A percentile compares a stretch with the other conserved stretches of the same genome.
Conservation (phyloP, 768 basidiomycete genomes). For the Plicaturopsis crispa region DNA sequence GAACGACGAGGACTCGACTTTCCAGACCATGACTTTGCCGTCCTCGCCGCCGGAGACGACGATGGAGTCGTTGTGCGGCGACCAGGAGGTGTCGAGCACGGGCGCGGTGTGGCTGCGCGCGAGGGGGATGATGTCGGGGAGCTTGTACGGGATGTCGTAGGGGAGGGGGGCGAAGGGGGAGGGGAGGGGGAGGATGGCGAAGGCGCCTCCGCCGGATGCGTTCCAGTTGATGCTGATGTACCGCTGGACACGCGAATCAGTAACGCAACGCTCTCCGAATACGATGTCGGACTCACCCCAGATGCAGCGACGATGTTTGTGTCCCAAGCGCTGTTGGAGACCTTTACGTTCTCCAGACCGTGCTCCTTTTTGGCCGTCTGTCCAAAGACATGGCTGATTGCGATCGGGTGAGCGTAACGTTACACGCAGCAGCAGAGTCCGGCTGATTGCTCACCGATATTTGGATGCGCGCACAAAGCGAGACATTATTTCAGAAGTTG, state of each 20-base stretch:
- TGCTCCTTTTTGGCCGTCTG: constrained; percentile 83
- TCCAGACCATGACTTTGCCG: constrained; percentile 89
- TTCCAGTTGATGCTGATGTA: constrained; percentile 96
- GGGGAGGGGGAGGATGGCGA: constrained; percentile 86
- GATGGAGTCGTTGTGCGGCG: constrained; percentile 84
- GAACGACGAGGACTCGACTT: constrained; percentile 59
- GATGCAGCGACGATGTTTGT: constrained; percentile 88
- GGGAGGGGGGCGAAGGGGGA: constrained; percentile 53
- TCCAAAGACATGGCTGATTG: constrained; percentile 93
- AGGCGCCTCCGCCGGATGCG: constrained; percentile 86
- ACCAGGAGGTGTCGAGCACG: constrained; percentile 95
- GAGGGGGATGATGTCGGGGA: constrained; percentile 89
- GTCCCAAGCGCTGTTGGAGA: constrained; percentile 91
- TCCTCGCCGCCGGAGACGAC: constrained; percentile 94
- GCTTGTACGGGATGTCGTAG: constrained; percentile 57
- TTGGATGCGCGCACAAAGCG: no score
- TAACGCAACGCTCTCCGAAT: no score
- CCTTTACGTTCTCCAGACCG: constrained; percentile 73
- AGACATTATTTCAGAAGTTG: no score
- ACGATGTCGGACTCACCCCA: constrained; percentile 49
- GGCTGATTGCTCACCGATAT: no score
- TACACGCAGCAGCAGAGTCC: no score
- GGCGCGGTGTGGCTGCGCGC: constrained; percentile 80
- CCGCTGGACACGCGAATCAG: no score
- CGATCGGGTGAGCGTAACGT: no score